Evolutionary conservation across 148 eudicot species (phyloP).

Genomic region (Nepenthes gracilis): DNA sequence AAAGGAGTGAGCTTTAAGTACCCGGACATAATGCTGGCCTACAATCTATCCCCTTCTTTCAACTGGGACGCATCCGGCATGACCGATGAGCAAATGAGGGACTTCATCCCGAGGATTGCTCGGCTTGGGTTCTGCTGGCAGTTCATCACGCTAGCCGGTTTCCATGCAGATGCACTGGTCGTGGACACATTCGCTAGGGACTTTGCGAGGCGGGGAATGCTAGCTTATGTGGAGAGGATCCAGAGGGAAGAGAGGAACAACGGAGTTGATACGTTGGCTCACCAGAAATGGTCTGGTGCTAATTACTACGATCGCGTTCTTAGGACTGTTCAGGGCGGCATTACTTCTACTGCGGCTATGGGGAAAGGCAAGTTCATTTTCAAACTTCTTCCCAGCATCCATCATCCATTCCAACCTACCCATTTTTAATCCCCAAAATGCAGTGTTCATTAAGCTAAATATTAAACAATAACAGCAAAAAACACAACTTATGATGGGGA

Average conservation of each 20-base stretch:
- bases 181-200: slow-evolving; percentile 70
- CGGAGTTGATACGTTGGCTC: slow-evolving; percentile 72
- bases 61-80: slow-evolving; percentile 87
- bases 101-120: slow-evolving; percentile 66
- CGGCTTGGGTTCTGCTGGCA: slow-evolving; percentile 66
- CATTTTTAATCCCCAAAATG: too few relatives aligned
- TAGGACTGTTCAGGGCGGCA: slow-evolving; percentile 82
- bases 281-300: slow-evolving; percentile 90
- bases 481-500: too few relatives aligned
- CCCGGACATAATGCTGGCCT: slow-evolving; percentile 67
- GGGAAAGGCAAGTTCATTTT: slow-evolving; percentile 48
- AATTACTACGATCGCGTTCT: slow-evolving; percentile 75
- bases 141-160: slow-evolving; percentile 76
- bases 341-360: slow-evolving; percentile 86
- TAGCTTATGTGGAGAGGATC: slow-evolving; percentile 76
- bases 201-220: slow-evolving; percentile 56
- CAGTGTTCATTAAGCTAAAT: too few relatives aligned
- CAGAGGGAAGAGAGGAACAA: slow-evolving; percentile 66
- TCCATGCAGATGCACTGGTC: slow-evolving; percentile 63
- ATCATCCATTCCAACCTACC: background rate
- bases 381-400: too few relatives aligned
- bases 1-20: slow-evolving; percentile 34
- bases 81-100: slow-evolving; percentile 61
- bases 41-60: slow-evolving; percentile 72
- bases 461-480: too few relatives aligned